Evolutionary conservation across 2,329 filamentous ascomycete species (phyloP).

Genomic region (Paecilomyces dactylethromorphus): DNA sequence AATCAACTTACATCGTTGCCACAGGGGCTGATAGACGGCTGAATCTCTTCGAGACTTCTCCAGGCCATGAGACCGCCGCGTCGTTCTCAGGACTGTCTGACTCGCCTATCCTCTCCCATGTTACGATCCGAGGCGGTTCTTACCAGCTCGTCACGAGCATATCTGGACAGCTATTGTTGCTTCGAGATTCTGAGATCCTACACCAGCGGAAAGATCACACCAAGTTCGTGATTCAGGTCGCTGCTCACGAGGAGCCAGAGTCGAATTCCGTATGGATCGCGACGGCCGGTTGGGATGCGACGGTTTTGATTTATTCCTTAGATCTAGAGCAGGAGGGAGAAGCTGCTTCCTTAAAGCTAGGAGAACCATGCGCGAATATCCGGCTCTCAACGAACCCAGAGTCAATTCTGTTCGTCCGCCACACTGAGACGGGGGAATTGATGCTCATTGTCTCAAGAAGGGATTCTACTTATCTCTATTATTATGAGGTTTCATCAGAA

Average conservation of each 20-base stretch:
- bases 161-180: slow-evolving; percentile 52
- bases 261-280: slow-evolving; percentile 37
- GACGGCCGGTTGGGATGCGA: slow-evolving; percentile 57
- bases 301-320: slow-evolving; percentile 46
- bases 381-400: slow-evolving; percentile 49
- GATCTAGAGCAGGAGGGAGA: background rate
- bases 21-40: slow-evolving; percentile 44
- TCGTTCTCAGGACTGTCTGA: slow-evolving; percentile 24
- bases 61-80: slow-evolving; percentile 10
- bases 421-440: slow-evolving; percentile 41
- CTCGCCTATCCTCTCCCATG: slow-evolving; percentile 48
- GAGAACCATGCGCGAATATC: slow-evolving; percentile 20
- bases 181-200: slow-evolving; percentile 36
- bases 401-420: slow-evolving; percentile 46
- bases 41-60: slow-evolving; percentile 35
- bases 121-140: slow-evolving; percentile 32
- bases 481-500: slow-evolving; percentile 34
- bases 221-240: slow-evolving; percentile 53
- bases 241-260: slow-evolving; percentile 28
- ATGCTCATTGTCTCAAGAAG: slow-evolving; percentile 49
- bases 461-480: slow-evolving; percentile 55
- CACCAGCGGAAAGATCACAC: slow-evolving; percentile 50
- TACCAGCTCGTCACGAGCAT: slow-evolving; percentile 51
- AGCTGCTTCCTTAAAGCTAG: slow-evolving; percentile 9
- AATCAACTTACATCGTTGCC: slow-evolving; percentile 29